Percentiles rank a stretch among this genome's conserved stretches.
These are phyloP conservation scores for Boehmeria nivea DNA, from an alignment of 306 rosid species.

Conservation along the genomic window DNA sequence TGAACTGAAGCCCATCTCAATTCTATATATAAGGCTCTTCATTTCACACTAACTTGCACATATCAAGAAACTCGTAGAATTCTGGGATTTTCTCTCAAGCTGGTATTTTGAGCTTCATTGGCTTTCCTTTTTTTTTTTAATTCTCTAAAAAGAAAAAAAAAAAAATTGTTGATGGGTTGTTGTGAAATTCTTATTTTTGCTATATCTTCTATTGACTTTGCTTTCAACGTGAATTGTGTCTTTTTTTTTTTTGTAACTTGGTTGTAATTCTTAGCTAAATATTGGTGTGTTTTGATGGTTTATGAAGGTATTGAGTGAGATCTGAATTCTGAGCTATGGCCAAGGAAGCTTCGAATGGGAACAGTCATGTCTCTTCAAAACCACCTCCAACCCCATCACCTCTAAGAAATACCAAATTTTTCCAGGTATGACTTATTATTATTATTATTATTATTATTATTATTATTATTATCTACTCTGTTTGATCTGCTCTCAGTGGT, in stretches of 20 bases:
- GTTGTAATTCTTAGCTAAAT: background rate
- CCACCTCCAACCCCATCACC: conserved; percentile 58
- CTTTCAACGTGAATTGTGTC: too few species aligned
- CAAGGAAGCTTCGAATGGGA: conserved; percentile 45
- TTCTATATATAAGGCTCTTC: background rate
- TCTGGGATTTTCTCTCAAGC: conserved; percentile 8
- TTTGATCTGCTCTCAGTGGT: too few species aligned
- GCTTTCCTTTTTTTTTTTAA: too few species aligned
- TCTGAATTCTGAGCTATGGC: conserved; percentile 35
- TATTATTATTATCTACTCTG: too few species aligned
- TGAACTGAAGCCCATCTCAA: too few species aligned
- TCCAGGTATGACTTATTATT: conserved; percentile 32
- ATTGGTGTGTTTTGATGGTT: conserved; percentile 13
- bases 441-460: too few species aligned
- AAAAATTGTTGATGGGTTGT: background rate
- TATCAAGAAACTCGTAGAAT: background rate
- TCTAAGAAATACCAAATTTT: conserved; percentile 46
- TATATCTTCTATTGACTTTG: too few species aligned
- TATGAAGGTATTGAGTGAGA: conserved; percentile 25
- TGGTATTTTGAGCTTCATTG: too few species aligned
- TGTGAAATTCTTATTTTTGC: background rate
- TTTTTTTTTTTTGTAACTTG: background rate
- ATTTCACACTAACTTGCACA: background rate
- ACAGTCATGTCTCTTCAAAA: conserved; percentile 26
- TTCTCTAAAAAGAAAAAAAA: too few species aligned